Evolutionary conservation across 75 land plant species (phyloP), one percentile per base, ranked within the genome.

Genomic region (Sequoiadendron giganteum): DNA sequence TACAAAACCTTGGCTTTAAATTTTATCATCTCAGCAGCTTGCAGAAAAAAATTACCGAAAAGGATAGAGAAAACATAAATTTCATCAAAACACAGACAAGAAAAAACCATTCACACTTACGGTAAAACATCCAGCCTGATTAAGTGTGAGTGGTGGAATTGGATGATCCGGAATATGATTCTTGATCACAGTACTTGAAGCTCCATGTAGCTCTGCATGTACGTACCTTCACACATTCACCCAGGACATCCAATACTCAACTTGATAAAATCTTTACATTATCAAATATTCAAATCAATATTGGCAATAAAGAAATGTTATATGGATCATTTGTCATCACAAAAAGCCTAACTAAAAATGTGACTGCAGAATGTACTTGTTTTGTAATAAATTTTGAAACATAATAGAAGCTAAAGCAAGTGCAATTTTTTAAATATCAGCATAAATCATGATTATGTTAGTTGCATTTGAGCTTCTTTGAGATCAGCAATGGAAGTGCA

Each of bases 161-260:
- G 94, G 93, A 86, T 87, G 88, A 77, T 92, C 94, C 68, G 96
- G 94, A 86, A 91, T 92, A 90, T 95, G 97, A 87, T 98, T 98
- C 93, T 97, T 98, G 72, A 98, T 98, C 42, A 98, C 89, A 45
- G 99, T 98, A 86, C 99, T 98, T 48, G 99, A 95, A 89, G 99
- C 99, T 86, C 99, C 99, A 92, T 98, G 99, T 55, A 98, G 90
- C 32, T 98, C 99, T 43, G 99, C 99, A 92, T 98, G 99, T 78
- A 98, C 92, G 88, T 98, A 98, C 89, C 99, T 98, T 89, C 34
- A 87, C 39, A 58, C 77, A 84, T 85, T 36, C 39, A 19, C 28
- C 38, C 65, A 85, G 34, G 38, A 84, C 14, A 55, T 36, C 10
- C 21, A 19, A 55, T 55, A 34, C 1, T 82, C 30, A 82, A 5